Base-by-base conservation (phyloP, 768 basidiomycete genomes). In the Naganishia antarctica region DNA sequence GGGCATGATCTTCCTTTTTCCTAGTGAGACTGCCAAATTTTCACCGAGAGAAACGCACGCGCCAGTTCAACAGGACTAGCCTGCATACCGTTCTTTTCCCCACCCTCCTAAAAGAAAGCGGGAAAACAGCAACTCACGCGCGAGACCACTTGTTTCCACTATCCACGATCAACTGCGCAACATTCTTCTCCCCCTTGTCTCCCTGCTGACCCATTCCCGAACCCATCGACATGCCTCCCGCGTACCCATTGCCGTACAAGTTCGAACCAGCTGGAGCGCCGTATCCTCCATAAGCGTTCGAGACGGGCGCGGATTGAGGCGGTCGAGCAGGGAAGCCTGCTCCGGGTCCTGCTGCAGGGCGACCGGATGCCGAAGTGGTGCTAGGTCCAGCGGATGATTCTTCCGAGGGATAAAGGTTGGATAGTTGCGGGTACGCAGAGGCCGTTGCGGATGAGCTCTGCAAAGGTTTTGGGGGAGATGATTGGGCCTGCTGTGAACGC, bases 311-410 rank as follows among this genome's bases (percentile, higher is more conserved):
- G 60, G 70, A 61, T 23, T 69, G 64, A 18, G 73, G 73, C 46
- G 74, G 74, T 59, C 73, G 64, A 37, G 72, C 64, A 29, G 76
- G 74, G 69, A 77, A 77, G 12, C 76, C 76, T 23, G 74, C 70
- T 12, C 76, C 76, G 3, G 76, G 76, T 16, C 76, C 76, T 25
- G 68, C 60, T 9, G 63, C 31, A 28, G 73, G 71, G 31, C 49
- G 47, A 18, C 50, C 67, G n/a, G 58, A 37, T n/a, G 59, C 21
- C 11, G 49, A n/a, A 28, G 26, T 25, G 12, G 60, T 29, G 51
- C 50, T 34, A 29, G 65, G 49, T 26, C 40, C 26, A 5, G 50
- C 41, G 41, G 60, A 45, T n/a, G 65, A n/a, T 13, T 51, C 32
- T 16, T 53, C 59, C 11, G 63, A 43, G 2, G 68, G 68, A 43